A percentile compares a stretch with the other conserved stretches of the same genome.
These are phyloP conservation scores for Pichiaceae sp. DNA, from an alignment of 1,139 yeast genomes.

Conservation along the genomic window DNA sequence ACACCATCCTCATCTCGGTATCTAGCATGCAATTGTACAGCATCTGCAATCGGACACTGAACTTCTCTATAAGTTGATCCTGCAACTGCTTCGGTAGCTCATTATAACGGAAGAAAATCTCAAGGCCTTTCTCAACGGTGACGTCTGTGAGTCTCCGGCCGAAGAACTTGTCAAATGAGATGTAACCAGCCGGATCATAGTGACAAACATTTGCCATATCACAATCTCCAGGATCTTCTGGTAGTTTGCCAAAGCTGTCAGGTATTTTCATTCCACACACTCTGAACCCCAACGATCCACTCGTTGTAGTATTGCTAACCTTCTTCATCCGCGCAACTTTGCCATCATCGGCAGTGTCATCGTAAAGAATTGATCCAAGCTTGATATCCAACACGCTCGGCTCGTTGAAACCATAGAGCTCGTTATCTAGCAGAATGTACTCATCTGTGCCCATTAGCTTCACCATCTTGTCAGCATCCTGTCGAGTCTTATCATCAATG, in stretches of 20 bases:
- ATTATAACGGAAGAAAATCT: slow-evolving; percentile 39
- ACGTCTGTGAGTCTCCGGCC: slow-evolving; percentile 52
- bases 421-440: slow-evolving; percentile 68
- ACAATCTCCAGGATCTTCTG: slow-evolving; percentile 8
- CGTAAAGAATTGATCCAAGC: slow-evolving; percentile 66
- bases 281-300: slow-evolving; percentile 66
- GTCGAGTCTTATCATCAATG: slow-evolving; percentile 1
- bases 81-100: slow-evolving; percentile 24
- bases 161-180: slow-evolving; percentile 54
- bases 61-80: slow-evolving; percentile 30
- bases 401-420: slow-evolving; percentile 46
- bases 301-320: slow-evolving; percentile 68
- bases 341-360: slow-evolving; percentile 46
- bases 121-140: slow-evolving; percentile 41
- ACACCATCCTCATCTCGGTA: slow-evolving; percentile 57
- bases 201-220: slow-evolving; percentile 17
- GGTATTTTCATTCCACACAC: slow-evolving; percentile 82
- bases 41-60: slow-evolving; percentile 50
- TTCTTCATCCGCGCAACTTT: slow-evolving; percentile 51
- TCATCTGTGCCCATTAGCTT: slow-evolving; percentile 10
- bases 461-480: slow-evolving; percentile 3
- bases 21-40: slow-evolving; percentile 56
- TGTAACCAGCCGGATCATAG: slow-evolving; percentile 27
- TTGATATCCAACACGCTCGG: slow-evolving; percentile 83
- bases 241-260: slow-evolving; percentile 10